Evolutionary conservation across 2,329 filamentous ascomycete species (phyloP).

Genomic region (Tolypocladium capitatum): DNA sequence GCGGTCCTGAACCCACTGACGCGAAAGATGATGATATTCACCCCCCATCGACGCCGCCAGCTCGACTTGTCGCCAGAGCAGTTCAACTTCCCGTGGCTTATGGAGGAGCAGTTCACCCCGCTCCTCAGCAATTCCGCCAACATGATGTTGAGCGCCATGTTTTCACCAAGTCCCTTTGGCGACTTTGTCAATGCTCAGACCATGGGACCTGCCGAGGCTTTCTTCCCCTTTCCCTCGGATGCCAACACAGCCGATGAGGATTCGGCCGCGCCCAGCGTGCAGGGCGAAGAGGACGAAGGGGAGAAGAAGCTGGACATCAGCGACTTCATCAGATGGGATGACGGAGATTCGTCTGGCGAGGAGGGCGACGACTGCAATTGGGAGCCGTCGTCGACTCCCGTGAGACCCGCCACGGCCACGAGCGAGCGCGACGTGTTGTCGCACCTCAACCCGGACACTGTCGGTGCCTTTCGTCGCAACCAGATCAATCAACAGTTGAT

Average conservation of each 20-base stretch:
- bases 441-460: conserved; percentile 51
- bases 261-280: conserved; percentile 19
- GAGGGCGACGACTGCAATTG: conserved; percentile 38
- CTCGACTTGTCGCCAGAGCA: conserved; percentile 42
- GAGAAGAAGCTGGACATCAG: conserved; percentile 53
- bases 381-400: conserved; percentile 38
- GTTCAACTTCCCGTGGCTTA: conserved; percentile 35
- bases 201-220: conserved; percentile 63
- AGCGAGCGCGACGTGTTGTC: conserved; percentile 38
- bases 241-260: conserved; percentile 39
- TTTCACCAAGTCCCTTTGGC: conserved; percentile 40
- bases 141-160: conserved; percentile 67
- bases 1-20: conserved; percentile 44
- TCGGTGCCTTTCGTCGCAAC: conserved; percentile 65
- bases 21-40: conserved; percentile 52
- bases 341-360: conserved; percentile 45
- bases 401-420: conserved; percentile 32
- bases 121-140: conserved; percentile 57
- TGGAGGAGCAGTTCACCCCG: conserved; percentile 32
- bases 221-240: conserved; percentile 56
- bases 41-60: conserved; percentile 33
- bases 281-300: conserved; percentile 49
- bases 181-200: conserved; percentile 49
- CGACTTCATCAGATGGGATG: conserved; percentile 59
- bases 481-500: conserved; percentile 50